Evolutionary conservation across 306 rosid genomes (phyloP).

Genomic region (Cucumis hystrix): DNA sequence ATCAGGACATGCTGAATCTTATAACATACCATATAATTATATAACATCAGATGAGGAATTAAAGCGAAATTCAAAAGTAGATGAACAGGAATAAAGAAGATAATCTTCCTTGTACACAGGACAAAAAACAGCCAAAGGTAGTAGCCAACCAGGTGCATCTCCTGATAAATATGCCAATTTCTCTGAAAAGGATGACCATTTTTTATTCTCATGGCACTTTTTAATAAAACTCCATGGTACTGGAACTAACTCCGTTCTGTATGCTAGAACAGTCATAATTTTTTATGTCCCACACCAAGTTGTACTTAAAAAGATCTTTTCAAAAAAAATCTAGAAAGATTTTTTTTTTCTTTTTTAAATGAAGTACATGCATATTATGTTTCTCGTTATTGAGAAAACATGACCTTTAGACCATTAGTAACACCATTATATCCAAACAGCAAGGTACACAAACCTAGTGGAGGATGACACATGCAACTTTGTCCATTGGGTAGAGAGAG

Average conservation of each 20-base stretch:
- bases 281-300: slow-evolving; percentile 22
- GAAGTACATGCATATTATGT: neutral
- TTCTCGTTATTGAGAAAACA: neutral
- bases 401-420: neutral
- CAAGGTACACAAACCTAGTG: neutral
- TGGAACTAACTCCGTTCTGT: slow-evolving; percentile 87
- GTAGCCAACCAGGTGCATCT: slow-evolving; percentile 92
- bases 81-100: neutral
- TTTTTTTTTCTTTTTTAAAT: too few relatives aligned
- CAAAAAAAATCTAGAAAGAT: neutral
- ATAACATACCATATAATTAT: slow-evolving; percentile 3
- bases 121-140: slow-evolving; percentile 89
- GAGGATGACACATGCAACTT: neutral
- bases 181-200: slow-evolving; percentile 72
- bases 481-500: neutral
- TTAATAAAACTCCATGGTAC: slow-evolving; percentile 93
- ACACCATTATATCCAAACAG: neutral
- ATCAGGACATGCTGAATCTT: slow-evolving; percentile 9
- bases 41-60: neutral
- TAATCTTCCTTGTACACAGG: slow-evolving; percentile 81
- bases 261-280: slow-evolving; percentile 88
- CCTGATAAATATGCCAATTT: slow-evolving; percentile 58
- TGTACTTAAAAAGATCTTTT: neutral
- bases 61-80: neutral
- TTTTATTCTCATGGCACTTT: slow-evolving; percentile 74